phyloP scores from a whole-genome alignment of 2,329 filamentous ascomycete genomes.

The Furcasterigmium sp. region DNA sequence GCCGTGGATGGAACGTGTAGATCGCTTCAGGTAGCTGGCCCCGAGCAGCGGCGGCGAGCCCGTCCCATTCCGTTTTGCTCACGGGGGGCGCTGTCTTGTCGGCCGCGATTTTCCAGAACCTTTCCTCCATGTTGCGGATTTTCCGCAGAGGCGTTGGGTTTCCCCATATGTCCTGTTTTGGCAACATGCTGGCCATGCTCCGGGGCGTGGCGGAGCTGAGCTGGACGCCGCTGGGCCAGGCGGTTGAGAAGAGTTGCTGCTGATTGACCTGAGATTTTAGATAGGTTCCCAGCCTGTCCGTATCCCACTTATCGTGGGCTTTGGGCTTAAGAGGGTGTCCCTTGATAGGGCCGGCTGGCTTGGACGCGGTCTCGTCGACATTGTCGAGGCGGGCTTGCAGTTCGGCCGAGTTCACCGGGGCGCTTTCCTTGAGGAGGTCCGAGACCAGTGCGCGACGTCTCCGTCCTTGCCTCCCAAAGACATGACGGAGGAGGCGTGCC shows the following conservation, averaged over 20 bases:
- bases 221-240: constrained; percentile 1
- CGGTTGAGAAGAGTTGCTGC: constrained; percentile 17
- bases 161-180: constrained; percentile 42
- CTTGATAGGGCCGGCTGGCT: too few species aligned
- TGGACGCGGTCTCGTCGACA: not conserved
- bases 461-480: constrained; percentile 48
- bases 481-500: constrained; percentile 38
- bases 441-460: constrained; percentile 43
- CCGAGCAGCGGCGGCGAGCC: constrained; percentile 38
- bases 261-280: constrained; percentile 34
- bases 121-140: constrained; percentile 34
- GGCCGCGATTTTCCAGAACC: constrained; percentile 41
- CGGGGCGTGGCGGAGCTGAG: not conserved
- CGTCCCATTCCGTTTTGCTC: constrained; percentile 48
- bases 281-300: constrained; percentile 34
- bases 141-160: constrained; percentile 32
- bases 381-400: constrained; percentile 24
- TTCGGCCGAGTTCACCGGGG: constrained; percentile 33
- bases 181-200: not conserved
- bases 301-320: constrained; percentile 38
- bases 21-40: constrained; percentile 31
- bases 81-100: constrained; percentile 50
- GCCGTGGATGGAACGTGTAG: constrained; percentile 31
- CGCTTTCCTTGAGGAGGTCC: constrained; percentile 27
- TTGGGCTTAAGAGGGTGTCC: constrained; percentile 1